Evolutionary conservation across 2,329 filamentous ascomycete species (phyloP), one percentile per base, ranked within the genome.

Genomic region (Fusarium sp.): DNA sequence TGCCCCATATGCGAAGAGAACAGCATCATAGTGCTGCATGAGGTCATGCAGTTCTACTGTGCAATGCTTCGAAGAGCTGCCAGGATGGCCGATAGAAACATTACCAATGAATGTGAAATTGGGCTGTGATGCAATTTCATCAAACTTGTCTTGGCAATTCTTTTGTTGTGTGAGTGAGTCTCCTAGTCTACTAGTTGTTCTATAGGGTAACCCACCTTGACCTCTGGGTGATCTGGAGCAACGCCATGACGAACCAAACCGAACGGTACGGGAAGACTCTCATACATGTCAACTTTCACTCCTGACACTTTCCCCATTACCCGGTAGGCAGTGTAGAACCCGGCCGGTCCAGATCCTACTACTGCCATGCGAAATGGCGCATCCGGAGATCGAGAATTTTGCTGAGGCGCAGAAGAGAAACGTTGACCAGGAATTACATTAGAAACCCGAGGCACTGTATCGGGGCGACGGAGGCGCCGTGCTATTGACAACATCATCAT

Each of bases 211-310:
- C 59, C 53, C 51, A 96, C 94, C 90, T 99, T 99, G 75, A 99
- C 96, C 84, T 99, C 96, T 1, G 96, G 96, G 83, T 99, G 96
- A 81, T 99, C 96, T 10, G 96, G 96, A n/a, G 96, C 97, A 66
- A 99, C 96, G 14, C 96, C 96, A 80, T 96, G 98, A 63, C 96
- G 89, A 56, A 97, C 95, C 63, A 99, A 88, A 3, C 96, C 96
- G 80, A 94, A 99, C 0, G 96, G 96, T 8, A 97, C 95, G 0
- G 96, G 96, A 44, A 98, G 85, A 35, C 94, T 91, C 83, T 99
- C 96, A 80, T 97, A 99, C 96, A 99, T 98, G 83, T 98, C 96
- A 28, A 99, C 89, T 57, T 89, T 88, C 1, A 92, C 91, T 80
- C 91, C 86, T 28, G 91, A 87, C 42, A 96, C 87, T 78, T 91